Percentiles rank a stretch among this genome's conserved stretches.
Conservation (phyloP, 2,329 filamentous ascomycete species). For the Sarocladiaceae sp. region DNA sequence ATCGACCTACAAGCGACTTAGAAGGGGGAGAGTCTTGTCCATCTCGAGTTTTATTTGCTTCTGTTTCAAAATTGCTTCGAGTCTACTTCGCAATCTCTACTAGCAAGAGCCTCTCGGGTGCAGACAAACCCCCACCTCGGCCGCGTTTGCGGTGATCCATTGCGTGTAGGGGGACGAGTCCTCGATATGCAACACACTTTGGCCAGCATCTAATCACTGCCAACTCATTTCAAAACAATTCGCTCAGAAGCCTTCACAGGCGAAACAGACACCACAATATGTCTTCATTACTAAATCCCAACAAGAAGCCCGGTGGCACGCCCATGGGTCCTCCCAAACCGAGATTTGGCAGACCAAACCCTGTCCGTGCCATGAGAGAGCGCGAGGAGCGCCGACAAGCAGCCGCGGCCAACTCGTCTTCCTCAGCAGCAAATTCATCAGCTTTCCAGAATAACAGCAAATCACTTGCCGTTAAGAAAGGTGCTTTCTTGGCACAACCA, state of each 20-base stretch:
- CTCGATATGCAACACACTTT: not conserved
- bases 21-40: not conserved
- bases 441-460: not conserved
- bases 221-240: not conserved
- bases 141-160: not conserved
- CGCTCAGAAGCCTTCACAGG: not conserved
- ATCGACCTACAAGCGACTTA: constrained; percentile 4
- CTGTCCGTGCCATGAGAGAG: constrained; percentile 46
- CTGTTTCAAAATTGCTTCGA: no score
- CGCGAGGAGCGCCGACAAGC: constrained; percentile 39
- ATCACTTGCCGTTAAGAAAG: constrained; percentile 11
- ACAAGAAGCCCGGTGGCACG: constrained; percentile 25
- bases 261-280: constrained; percentile 24
- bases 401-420: constrained; percentile 18
- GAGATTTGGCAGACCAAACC: constrained; percentile 38
- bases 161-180: constrained; percentile 2
- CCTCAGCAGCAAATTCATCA: not conserved
- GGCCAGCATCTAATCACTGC: not conserved
- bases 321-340: constrained; percentile 26
- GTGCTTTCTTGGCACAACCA: constrained; percentile 25
- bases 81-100: not conserved
- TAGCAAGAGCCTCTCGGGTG: not conserved
- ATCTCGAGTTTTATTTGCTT: not conserved
- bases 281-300: constrained; percentile 41
- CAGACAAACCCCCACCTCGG: no score